phyloP scores from a whole-genome alignment of 2,329 filamentous ascomycete genomes.

The Aspergillus quadrilineatus region DNA sequence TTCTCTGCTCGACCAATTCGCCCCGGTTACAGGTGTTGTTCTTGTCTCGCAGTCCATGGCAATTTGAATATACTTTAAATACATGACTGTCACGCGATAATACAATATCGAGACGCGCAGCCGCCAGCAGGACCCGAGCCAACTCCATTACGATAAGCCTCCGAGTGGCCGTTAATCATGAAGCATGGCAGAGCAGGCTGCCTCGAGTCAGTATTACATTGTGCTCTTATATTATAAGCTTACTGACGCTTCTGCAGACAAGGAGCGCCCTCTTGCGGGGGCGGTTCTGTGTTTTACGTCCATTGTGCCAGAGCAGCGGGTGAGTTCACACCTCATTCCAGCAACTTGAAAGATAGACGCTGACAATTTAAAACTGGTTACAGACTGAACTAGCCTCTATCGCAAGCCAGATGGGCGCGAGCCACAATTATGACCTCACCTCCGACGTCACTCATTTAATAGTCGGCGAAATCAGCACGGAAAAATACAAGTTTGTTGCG shows the following conservation, averaged over 20 bases:
- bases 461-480: slow-evolving; percentile 82
- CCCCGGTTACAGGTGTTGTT: background rate
- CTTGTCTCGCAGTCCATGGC: too few relatives aligned
- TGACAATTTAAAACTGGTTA: background rate
- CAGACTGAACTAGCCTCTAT: slow-evolving; percentile 44
- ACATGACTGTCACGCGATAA: background rate
- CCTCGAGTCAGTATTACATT: slow-evolving; percentile 31
- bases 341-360: background rate
- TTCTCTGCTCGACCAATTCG: background rate
- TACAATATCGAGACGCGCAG: slow-evolving; percentile 1
- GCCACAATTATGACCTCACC: slow-evolving; percentile 89
- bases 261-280: slow-evolving; percentile 65
- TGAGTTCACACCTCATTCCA: slow-evolving; percentile 37
- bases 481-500: slow-evolving; percentile 94
- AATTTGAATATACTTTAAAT: background rate
- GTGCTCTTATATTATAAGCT: background rate
- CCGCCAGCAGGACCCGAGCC: slow-evolving; percentile 5
- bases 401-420: slow-evolving; percentile 78
- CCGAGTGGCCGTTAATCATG: slow-evolving; percentile 31
- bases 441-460: slow-evolving; percentile 93
- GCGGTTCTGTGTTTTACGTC: slow-evolving; percentile 86
- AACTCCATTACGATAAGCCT: slow-evolving; percentile 4
- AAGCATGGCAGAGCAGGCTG: slow-evolving; percentile 41
- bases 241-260: slow-evolving; percentile 44
- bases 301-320: slow-evolving; percentile 74